Percentiles rank a stretch among this genome's conserved stretches.
Conservation (phyloP, 352 stramenopile genomes). For the Globisporangium lucens region DNA sequence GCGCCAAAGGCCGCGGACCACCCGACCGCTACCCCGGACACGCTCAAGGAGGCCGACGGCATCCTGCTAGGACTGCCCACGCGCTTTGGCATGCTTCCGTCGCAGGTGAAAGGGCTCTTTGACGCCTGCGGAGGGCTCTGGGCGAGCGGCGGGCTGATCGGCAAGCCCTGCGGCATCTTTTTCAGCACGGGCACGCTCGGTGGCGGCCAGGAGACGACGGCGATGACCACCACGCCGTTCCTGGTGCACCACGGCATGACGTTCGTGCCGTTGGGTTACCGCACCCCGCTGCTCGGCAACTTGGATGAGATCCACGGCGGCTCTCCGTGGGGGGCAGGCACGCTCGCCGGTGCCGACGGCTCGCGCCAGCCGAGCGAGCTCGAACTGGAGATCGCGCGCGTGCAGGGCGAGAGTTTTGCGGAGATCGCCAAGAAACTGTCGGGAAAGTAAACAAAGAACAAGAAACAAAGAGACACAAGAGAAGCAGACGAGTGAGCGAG, state of each 20-base stretch:
- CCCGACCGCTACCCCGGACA: constrained; percentile 52
- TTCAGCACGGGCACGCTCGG: constrained; percentile 61
- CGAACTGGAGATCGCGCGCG: constrained; percentile 63
- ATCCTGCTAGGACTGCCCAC: constrained; percentile 83
- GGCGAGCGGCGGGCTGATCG: constrained; percentile 59
- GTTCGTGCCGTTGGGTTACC: constrained; percentile 79
- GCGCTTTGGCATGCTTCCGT: constrained; percentile 69
- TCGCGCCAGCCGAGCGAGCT: constrained; percentile 69
- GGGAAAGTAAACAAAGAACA: no score
- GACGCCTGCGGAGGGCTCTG: constrained; percentile 78
- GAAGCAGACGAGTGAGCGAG: no score
- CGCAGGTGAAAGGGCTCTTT: constrained; percentile 85
- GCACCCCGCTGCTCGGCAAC: constrained; percentile 35
- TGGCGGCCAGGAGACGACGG: constrained; percentile 84
- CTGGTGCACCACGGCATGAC: constrained; percentile 85
- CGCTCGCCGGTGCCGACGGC: constrained; percentile 70
- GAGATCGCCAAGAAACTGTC: constrained; percentile 69
- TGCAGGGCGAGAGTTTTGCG: constrained; percentile 80
- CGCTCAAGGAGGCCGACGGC: constrained; percentile 68
- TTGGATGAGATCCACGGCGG: constrained; percentile 64
- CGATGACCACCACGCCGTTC: constrained; percentile 73
- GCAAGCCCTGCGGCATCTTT: constrained; percentile 83
- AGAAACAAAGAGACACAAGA: no score
- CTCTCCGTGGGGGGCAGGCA: constrained; percentile 73
- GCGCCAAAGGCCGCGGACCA: constrained; percentile 49